Evolutionary conservation across 495 filamentous ascomycete species (phyloP).

Genomic region (Lasiosphaeria miniovina): DNA sequence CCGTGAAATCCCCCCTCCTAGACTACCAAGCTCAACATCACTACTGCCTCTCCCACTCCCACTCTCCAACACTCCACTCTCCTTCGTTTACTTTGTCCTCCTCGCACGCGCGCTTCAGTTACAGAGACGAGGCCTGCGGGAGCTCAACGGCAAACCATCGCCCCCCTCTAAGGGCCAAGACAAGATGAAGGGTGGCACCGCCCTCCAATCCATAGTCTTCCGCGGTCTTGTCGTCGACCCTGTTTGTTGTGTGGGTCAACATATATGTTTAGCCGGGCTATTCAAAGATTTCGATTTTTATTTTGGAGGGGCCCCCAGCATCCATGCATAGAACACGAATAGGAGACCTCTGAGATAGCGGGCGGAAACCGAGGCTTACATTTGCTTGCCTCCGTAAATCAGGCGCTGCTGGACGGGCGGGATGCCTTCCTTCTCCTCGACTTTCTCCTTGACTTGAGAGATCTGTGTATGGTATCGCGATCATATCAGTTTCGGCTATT

Average conservation of each 20-base stretch:
- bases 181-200: constrained; percentile 90
- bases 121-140: background rate
- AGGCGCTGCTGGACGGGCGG: constrained; percentile 95
- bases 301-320: background rate
- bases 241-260: constrained; percentile 42
- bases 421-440: constrained; percentile 98
- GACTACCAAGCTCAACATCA: too few relatives aligned
- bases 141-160: constrained; percentile 13
- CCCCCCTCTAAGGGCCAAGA: constrained; percentile 88
- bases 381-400: constrained; percentile 96
- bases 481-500: background rate
- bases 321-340: background rate
- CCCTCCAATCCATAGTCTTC: constrained; percentile 85
- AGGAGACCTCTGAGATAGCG: background rate
- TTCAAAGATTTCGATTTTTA: background rate
- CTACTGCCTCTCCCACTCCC: background rate
- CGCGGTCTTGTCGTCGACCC: constrained; percentile 88
- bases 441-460: constrained; percentile 92
- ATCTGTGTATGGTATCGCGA: constrained; percentile 53
- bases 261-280: background rate
- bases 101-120: constrained; percentile 1
- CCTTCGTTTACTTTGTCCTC: constrained; percentile 2
- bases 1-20: too few relatives aligned
- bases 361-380: constrained; percentile 55
- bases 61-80: constrained; percentile 1